Percentiles rank a stretch among this genome's conserved stretches.
These are phyloP conservation scores for Hanseniaspora mollemarum DNA, from an alignment of 805 yeast species.

Conservation along the genomic window DNA sequence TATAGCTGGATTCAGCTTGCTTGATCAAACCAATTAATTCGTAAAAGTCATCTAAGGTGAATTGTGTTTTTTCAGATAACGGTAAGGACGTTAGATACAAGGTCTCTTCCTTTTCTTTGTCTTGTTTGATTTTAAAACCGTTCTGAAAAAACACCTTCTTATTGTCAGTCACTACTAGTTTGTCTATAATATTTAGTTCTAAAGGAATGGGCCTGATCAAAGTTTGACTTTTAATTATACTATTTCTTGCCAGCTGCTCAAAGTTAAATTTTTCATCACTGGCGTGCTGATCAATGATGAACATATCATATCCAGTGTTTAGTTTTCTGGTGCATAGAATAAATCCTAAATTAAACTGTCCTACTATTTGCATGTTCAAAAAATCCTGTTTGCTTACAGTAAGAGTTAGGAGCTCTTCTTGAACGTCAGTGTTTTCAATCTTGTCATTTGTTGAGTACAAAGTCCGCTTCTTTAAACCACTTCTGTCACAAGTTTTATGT, in stretches of 20 bases:
- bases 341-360: slow-evolving; percentile 93
- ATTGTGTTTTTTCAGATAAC: slow-evolving; percentile 53
- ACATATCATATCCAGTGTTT: slow-evolving; percentile 42
- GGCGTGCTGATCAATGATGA: slow-evolving; percentile 94
- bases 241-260: slow-evolving; percentile 50
- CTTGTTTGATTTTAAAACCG: slow-evolving; percentile 55
- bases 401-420: slow-evolving; percentile 48
- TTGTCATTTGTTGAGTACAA: slow-evolving; percentile 30
- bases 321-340: slow-evolving; percentile 55
- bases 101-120: slow-evolving; percentile 37
- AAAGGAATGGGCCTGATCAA: slow-evolving; percentile 48
- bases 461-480: not conserved
- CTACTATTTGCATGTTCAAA: slow-evolving; percentile 61
- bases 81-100: slow-evolving; percentile 57
- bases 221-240: slow-evolving; percentile 55
- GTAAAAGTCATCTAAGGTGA: slow-evolving; percentile 53
- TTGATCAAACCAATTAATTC: slow-evolving; percentile 63
- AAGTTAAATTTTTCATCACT: slow-evolving; percentile 91
- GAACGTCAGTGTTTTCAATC: slow-evolving; percentile 38
- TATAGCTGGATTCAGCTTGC: slow-evolving; percentile 36
- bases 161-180: slow-evolving; percentile 55
- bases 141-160: slow-evolving; percentile 48
- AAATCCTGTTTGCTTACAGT: slow-evolving; percentile 66
- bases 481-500: not conserved
- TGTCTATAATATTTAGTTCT: slow-evolving; percentile 68